Base-by-base conservation (phyloP, 2,329 filamentous ascomycete species). In the Claviceps purpurea region DNA sequence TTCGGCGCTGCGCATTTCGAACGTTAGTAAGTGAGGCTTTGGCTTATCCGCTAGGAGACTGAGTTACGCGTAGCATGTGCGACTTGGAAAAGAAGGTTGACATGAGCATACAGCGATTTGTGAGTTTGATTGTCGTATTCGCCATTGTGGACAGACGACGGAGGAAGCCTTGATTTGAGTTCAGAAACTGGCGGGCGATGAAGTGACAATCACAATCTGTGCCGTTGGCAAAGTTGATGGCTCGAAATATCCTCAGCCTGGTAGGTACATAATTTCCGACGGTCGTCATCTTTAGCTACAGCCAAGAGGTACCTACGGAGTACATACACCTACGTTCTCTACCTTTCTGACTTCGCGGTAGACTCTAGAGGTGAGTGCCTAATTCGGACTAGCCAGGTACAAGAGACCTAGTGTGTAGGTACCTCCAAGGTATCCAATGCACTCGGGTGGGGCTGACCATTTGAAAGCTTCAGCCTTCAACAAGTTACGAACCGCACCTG, bases 1-100 rank as follows among this genome's bases (percentile, higher is more conserved):
- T 70, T 74, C 49, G 73, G 71, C 55, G 70, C 73, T 72, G 53
- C 20, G 34, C 41, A 13, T 26, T 14, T 13, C 30, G 50, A 50
- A 49, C 18, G 38, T 43, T 18, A 37, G 55, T 55, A 47, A 53
- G 30, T 34, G 11, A 34, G 30, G 53, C 47, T 47, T 22, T 8
- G 10, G 34, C n/a, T 47, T 30, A 30, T 48, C 20, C 4, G 7
- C 16, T 18, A 20, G 24, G 22, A 40, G 26, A 20, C 4, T 49
- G 47, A 26, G 5, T 40, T 34, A 14, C 47, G 26, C 20, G 49
- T n/a, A 39, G 14, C 41, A 50, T 45, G 24, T n/a, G 43, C 24
- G 5, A 30, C 22, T 16, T 18, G 14, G 7, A 5, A 11, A 4
- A 11, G 30, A 5, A 10, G 16, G 13, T 5, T 13, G 20, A 18